These are phyloP conservation scores for Microcos paniculata DNA, from an alignment of 345 rosid genomes.

Conservation along the genomic window DNA sequence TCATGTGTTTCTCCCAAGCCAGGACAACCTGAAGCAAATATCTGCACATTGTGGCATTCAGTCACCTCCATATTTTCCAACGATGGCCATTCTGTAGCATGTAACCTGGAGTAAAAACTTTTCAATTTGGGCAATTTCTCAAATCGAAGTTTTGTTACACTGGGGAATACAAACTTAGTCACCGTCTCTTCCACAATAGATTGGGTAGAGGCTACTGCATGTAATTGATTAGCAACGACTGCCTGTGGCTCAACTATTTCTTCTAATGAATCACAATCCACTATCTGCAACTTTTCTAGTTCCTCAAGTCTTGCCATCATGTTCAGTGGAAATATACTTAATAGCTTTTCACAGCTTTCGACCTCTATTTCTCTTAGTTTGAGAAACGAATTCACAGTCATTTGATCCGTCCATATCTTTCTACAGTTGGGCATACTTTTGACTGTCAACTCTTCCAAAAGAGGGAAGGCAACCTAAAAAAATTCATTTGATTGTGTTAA, in stretches of 20 bases:
- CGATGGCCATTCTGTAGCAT: constrained; percentile 12
- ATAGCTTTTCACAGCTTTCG: background rate
- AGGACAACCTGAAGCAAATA: background rate
- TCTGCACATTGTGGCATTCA: background rate
- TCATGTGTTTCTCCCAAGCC: background rate
- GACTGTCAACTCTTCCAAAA: background rate
- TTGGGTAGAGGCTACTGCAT: background rate
- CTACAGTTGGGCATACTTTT: background rate
- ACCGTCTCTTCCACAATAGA: background rate
- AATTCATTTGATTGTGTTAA: background rate
- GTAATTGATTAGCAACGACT: no score
- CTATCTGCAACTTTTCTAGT: background rate
- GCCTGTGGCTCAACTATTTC: background rate
- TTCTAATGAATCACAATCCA: background rate
- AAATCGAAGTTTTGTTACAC: background rate
- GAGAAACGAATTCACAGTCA: background rate
- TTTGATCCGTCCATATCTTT: background rate
- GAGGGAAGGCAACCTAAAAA: background rate
- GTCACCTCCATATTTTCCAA: background rate
- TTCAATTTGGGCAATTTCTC: background rate
- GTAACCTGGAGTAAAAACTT: background rate
- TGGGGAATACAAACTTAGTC: background rate
- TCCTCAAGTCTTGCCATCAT: background rate
- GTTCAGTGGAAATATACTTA: background rate
- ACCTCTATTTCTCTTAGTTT: background rate